phyloP scores from a whole-genome alignment of 1,139 yeast genomes.

The Yamadazyma blattariae region DNA sequence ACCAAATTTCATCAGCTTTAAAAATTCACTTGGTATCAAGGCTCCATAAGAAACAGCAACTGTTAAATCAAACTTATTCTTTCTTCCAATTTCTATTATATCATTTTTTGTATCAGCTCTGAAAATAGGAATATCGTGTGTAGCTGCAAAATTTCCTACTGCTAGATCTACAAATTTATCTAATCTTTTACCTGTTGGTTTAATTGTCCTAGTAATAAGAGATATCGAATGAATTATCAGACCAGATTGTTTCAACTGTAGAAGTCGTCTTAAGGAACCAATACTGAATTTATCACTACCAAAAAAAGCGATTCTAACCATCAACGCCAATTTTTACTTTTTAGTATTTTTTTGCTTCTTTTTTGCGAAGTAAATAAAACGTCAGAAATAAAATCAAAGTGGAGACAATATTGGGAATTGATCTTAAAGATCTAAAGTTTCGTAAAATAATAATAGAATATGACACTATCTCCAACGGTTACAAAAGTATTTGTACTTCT shows the following conservation, averaged over 20 bases:
- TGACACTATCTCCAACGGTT: conserved; percentile 21
- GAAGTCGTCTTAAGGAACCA: conserved; percentile 48
- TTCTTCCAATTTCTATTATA: conserved; percentile 30
- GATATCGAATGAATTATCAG: conserved; percentile 44
- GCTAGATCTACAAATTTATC: conserved; percentile 51
- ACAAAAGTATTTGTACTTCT: conserved; percentile 35
- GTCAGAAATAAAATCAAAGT: too few relatives aligned
- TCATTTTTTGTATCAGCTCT: conserved; percentile 63
- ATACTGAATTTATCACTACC: conserved; percentile 82
- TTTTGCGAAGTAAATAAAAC: background rate
- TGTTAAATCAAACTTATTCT: conserved; percentile 52
- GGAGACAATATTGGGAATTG: too few relatives aligned
- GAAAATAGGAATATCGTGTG: conserved; percentile 32
- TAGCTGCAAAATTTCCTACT: conserved; percentile 43
- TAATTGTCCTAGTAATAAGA: conserved; percentile 65
- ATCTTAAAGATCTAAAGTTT: too few relatives aligned
- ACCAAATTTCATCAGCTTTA: conserved; percentile 50
- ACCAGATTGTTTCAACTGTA: conserved; percentile 21
- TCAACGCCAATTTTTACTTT: background rate
- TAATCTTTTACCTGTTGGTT: conserved; percentile 67
- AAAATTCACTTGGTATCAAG: conserved; percentile 63
- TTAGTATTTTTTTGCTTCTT: background rate
- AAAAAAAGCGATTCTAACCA: conserved; percentile 50
- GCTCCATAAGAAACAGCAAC: conserved; percentile 90
- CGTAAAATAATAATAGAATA: too few relatives aligned